Evolutionary conservation across 257 asterid genomes (phyloP), one percentile per base, ranked within the genome.

Genomic region (Linaria vulgaris): DNA sequence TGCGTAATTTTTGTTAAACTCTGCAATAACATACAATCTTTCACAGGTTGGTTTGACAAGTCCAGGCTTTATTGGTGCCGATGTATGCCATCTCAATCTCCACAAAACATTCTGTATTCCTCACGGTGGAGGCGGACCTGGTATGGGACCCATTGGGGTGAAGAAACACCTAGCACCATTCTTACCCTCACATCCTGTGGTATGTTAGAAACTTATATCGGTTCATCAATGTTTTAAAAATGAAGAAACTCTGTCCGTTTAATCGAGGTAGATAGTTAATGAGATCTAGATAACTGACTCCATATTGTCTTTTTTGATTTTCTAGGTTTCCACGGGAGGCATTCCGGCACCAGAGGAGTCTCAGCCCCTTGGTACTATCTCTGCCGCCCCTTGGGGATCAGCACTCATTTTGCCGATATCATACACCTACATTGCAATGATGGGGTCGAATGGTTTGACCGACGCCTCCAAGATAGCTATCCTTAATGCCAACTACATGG

Each of bases 321-420:
- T 72, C 57, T 67, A 91, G 98, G 69, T 91, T 49, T 45, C 92
- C n/a, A 86, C 96, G 3, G 98, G 98, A 82, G 98, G 98, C 59
- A 41, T 79, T 79, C 99, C 97, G 14, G 82, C 85, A 66, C 96
- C 99, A 0, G 87, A 78, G n/a, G 73, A 85, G 63, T 63, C 79
- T 72, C 81, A 87, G 68, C 96, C 99, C 23, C 90, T 94, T 16
- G 99, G 99, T 57, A 69, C 96, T 45, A 94, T 94, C 43, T 80
- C 97, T 24, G 99, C 99, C 59, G 99, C 99, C 47, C 99, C 99
- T 2, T 94, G 99, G 99, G 99, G 99, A 16, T 94, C 99, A 16
- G 97, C 99, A 25, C 96, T 94, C 66, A 90, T 94, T 67, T 81
- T 94, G 76, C 99, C 99, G 6, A 94, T 94, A 61, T 94, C 99